Evolutionary conservation across 495 filamentous ascomycete genomes (phyloP), one percentile per base, ranked within the genome.

Genomic region (Xeromyces bisporus): DNA sequence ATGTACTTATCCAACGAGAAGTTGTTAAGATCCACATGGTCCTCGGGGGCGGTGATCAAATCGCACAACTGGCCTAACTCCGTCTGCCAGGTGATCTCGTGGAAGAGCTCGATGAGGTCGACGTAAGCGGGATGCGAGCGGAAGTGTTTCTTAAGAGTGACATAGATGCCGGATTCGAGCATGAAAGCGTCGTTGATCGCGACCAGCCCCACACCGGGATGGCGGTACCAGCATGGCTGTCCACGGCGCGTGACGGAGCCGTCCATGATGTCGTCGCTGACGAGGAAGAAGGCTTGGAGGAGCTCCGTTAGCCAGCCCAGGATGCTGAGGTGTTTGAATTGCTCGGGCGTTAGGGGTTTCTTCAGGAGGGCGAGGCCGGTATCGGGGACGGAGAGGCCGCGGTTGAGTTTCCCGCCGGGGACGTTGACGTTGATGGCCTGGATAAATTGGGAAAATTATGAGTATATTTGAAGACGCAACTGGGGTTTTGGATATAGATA

Each of bases 191-290:
- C 89, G 64, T 97, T 97, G 66, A 97, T 93, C 46, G 89, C 91
- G 44, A 93, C 66, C 71, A 83, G 78, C 43, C 86, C 85, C 14
- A 97, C 89, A 17, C 74, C 67, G 20, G 81, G 73, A 30, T 82
- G 69, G 28, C 72, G 73, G 62, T 93, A 97, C 89, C 89, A 97
- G 65, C 89, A 97, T 2, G 89, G 85, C 55, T 74, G 69, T 33
- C 85, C 83, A 38, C 89, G 82, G 23, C 89, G 80, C 24, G 89
- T 97, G 55, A 89, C 84, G 39, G 78, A 86, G 44, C 66, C 51
- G 63, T 97, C 89, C 89, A 97, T 97, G 43, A 96, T 93, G 57
- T 97, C 89, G 56, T 97, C 89, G 38, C 83, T 84, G 42, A 97
- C 89, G 31, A 97, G 71, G 70, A 97, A 97, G 71, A 92, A 94